phyloP scores from a whole-genome alignment of 176 grass and related monocot genomes.

The Carex parvula region DNA sequence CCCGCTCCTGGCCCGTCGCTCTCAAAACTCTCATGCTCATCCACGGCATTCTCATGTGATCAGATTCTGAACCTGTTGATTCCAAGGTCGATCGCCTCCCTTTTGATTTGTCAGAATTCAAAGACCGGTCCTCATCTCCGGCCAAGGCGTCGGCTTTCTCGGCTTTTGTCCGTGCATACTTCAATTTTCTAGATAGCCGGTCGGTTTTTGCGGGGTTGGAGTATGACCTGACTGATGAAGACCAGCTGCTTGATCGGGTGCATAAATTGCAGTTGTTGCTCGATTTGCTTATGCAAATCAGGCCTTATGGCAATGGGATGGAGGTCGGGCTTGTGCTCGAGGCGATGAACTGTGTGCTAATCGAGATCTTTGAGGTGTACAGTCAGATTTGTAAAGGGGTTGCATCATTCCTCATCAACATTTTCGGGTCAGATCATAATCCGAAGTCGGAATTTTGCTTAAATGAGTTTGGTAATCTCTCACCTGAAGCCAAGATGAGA shows the following conservation, averaged over 20 bases:
- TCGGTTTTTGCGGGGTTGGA: slow-evolving; percentile 55
- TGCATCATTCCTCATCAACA: slow-evolving; percentile 52
- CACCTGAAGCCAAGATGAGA: slow-evolving; percentile 26
- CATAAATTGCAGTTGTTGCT: slow-evolving; percentile 60
- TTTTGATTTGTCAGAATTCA: slow-evolving; percentile 89
- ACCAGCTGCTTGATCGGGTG: slow-evolving; percentile 41
- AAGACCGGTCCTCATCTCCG: slow-evolving; percentile 47
- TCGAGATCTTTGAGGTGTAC: slow-evolving; percentile 97
- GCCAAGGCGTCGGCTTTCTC: slow-evolving; percentile 42
- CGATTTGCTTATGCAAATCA: slow-evolving; percentile 74
- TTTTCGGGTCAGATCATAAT: slow-evolving; percentile 38
- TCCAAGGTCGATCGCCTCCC: slow-evolving; percentile 59
- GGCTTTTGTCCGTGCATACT: slow-evolving; percentile 79
- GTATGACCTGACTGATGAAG: slow-evolving; percentile 11
- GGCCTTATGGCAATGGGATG: slow-evolving; percentile 73
- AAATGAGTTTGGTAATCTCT: slow-evolving; percentile 16
- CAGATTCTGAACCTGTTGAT: slow-evolving; percentile 32
- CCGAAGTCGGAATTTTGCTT: not conserved
- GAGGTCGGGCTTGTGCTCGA: slow-evolving; percentile 61
- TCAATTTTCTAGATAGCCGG: slow-evolving; percentile 78
- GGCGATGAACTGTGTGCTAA: slow-evolving; percentile 80
- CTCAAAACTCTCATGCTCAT: slow-evolving; percentile 90
- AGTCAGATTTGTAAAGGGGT: slow-evolving; percentile 77
- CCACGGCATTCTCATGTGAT: slow-evolving; percentile 72
- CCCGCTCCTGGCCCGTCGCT: slow-evolving; percentile 81